These are phyloP conservation scores for Kluyveromyces marxianus DNA, from an alignment of 1,139 yeast genomes.

Conservation along the genomic window DNA sequence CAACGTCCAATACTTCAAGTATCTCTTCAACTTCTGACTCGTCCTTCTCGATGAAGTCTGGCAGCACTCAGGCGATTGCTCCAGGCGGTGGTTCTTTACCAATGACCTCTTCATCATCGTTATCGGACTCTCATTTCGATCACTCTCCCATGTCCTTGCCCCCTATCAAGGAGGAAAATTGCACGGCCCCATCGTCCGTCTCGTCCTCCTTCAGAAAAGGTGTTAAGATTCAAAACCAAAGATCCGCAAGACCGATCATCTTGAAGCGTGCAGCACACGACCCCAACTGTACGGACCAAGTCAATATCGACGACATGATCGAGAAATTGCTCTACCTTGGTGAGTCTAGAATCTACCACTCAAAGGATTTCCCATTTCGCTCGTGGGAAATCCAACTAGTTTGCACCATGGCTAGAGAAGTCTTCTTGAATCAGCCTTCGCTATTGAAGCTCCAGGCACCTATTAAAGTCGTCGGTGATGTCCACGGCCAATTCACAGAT, in stretches of 20 bases:
- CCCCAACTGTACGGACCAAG: slow-evolving; percentile 20
- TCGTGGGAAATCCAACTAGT: slow-evolving; percentile 55
- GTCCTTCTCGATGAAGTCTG: slow-evolving; percentile 73
- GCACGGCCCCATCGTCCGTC: slow-evolving; percentile 8
- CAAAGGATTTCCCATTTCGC: slow-evolving; percentile 31
- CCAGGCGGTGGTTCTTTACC: background rate
- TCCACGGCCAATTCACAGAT: slow-evolving; percentile 80
- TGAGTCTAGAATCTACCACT: slow-evolving; percentile 20
- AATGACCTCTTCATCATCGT: slow-evolving; percentile 7
- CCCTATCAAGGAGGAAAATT: slow-evolving; percentile 9
- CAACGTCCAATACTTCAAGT: slow-evolving; percentile 23
- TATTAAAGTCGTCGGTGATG: slow-evolving; percentile 80
- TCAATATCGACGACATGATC: slow-evolving; percentile 28
- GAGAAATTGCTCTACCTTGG: slow-evolving; percentile 27
- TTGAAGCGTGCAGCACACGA: slow-evolving; percentile 27
- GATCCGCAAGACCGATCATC: slow-evolving; percentile 15
- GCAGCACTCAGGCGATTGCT: slow-evolving; percentile 17
- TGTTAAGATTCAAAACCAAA: slow-evolving; percentile 13
- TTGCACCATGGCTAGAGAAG: slow-evolving; percentile 58
- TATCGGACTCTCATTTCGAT: slow-evolving; percentile 8
- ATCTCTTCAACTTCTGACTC: slow-evolving; percentile 50
- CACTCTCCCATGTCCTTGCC: slow-evolving; percentile 7
- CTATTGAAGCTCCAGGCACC: slow-evolving; percentile 73
- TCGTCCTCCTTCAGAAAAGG: slow-evolving; percentile 9
- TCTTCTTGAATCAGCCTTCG: slow-evolving; percentile 71